Percentiles rank a stretch among this genome's conserved stretches.
Evolutionary conservation across 2,329 filamentous ascomycete genomes (phyloP).

Genomic region (Aspergillus versicolor): DNA sequence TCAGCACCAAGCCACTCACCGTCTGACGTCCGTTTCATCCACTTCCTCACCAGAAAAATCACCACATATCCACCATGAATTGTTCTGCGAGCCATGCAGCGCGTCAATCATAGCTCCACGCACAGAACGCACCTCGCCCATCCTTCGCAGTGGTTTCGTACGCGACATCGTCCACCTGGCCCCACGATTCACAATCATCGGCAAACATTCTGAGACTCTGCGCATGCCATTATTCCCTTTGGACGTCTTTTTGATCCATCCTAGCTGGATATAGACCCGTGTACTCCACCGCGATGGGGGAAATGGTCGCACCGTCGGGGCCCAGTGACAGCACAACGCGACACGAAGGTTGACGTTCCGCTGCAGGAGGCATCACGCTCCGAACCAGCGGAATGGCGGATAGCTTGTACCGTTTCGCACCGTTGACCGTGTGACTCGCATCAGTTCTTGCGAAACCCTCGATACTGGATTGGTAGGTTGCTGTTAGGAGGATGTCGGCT

Average conservation of each 20-base stretch:
- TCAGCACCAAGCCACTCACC: conserved; percentile 40
- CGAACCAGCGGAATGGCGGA: conserved; percentile 39
- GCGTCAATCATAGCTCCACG: conserved; percentile 43
- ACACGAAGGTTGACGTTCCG: neutral
- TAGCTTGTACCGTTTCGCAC: conserved; percentile 45
- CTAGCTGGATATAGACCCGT: conserved; percentile 58
- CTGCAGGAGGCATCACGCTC: conserved; percentile 24
- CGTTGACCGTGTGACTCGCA: conserved; percentile 45
- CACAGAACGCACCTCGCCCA: conserved; percentile 62
- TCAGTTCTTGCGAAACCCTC: conserved; percentile 57
- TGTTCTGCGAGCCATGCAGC: conserved; percentile 1
- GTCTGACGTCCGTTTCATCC: conserved; percentile 47
- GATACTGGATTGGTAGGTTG: conserved; percentile 65
- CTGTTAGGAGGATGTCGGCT: conserved; percentile 64
- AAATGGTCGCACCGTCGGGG: conserved; percentile 67
- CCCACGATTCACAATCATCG: conserved; percentile 17
- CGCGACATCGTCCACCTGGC: conserved; percentile 54
- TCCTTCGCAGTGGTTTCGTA: conserved; percentile 65
- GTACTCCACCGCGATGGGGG: conserved; percentile 63
- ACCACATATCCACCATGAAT: conserved; percentile 62
- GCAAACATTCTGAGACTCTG: conserved; percentile 55
- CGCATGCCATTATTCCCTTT: conserved; percentile 54
- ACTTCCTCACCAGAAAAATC: conserved; percentile 59
- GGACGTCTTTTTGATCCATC: conserved; percentile 49
- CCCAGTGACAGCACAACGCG: conserved; percentile 59